These are phyloP conservation scores for Periconia sp. DNA, from an alignment of 2,329 filamentous ascomycete genomes.

Conservation along the genomic window DNA sequence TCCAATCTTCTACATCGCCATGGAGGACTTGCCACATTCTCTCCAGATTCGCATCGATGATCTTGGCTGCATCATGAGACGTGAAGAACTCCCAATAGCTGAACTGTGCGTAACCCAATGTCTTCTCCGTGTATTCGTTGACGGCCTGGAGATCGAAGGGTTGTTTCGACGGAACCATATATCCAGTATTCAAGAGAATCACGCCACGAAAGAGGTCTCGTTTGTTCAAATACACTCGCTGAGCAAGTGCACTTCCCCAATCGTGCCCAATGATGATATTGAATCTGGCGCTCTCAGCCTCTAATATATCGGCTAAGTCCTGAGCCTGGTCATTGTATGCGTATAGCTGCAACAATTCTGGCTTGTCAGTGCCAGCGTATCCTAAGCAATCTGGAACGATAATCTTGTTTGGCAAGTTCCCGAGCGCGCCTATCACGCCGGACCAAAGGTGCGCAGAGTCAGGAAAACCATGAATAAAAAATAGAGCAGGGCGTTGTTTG, in stretches of 20 bases:
- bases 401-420: slow-evolving; percentile 1
- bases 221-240: slow-evolving; percentile 49
- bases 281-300: slow-evolving; percentile 34
- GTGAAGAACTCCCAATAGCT: slow-evolving; percentile 55
- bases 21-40: slow-evolving; percentile 42
- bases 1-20: slow-evolving; percentile 38
- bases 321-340: slow-evolving; percentile 8
- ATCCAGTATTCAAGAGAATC: slow-evolving; percentile 50
- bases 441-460: slow-evolving; percentile 1
- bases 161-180: slow-evolving; percentile 37
- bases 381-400: slow-evolving; percentile 37
- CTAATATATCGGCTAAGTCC: slow-evolving; percentile 19
- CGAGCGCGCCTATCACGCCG: background rate
- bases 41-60: slow-evolving; percentile 47
- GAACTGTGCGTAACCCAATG: slow-evolving; percentile 43
- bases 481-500: background rate
- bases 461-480: slow-evolving; percentile 3
- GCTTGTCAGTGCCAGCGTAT: slow-evolving; percentile 33
- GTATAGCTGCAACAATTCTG: slow-evolving; percentile 13
- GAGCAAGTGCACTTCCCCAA: slow-evolving; percentile 50
- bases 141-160: slow-evolving; percentile 43
- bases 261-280: slow-evolving; percentile 50
- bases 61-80: slow-evolving; percentile 38
- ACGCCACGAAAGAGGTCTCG: slow-evolving; percentile 47
- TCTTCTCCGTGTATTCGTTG: slow-evolving; percentile 34